These are phyloP conservation scores for Globisporangium camurandrum DNA, from an alignment of 352 stramenopile genomes.

Conservation along the genomic window DNA sequence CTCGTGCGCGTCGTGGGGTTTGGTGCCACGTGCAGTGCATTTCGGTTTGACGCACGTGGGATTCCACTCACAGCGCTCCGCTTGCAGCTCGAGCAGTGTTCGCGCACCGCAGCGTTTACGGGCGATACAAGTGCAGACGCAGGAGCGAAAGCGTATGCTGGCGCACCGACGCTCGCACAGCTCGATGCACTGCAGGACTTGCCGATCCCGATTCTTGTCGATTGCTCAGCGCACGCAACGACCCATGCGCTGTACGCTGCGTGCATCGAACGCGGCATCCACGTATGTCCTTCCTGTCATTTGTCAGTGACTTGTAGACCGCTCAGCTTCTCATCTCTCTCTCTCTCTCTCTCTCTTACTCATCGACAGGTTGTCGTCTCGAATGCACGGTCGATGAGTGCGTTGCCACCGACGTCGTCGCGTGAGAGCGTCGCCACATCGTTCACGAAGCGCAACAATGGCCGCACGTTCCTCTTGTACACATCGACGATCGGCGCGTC, in stretches of 20 bases:
- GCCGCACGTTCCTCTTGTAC: slow-evolving; percentile 74
- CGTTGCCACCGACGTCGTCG: slow-evolving; percentile 41
- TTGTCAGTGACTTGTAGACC: background rate
- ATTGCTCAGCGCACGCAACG: slow-evolving; percentile 54
- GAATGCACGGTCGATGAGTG: slow-evolving; percentile 51
- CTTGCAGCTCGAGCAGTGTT: slow-evolving; percentile 31
- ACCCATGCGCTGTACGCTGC: slow-evolving; percentile 46
- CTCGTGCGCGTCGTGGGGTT: slow-evolving; percentile 65
- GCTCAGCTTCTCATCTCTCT: background rate
- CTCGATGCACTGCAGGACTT: slow-evolving; percentile 57
- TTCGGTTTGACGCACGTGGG: slow-evolving; percentile 47
- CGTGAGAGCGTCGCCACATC: slow-evolving; percentile 45
- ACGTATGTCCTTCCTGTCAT: slow-evolving; percentile 13
- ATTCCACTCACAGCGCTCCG: slow-evolving; percentile 45
- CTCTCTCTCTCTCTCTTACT: background rate
- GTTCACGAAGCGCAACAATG: slow-evolving; percentile 18
- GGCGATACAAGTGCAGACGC: slow-evolving; percentile 7
- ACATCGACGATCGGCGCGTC: slow-evolving; percentile 68
- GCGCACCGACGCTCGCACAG: slow-evolving; percentile 36
- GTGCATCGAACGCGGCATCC: slow-evolving; percentile 63
- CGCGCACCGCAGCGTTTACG: slow-evolving; percentile 21
- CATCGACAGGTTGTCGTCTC: slow-evolving; percentile 57
- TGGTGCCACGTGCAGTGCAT: slow-evolving; percentile 49
- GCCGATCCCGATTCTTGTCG: slow-evolving; percentile 61
- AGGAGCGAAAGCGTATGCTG: slow-evolving; percentile 15